Evolutionary conservation across 306 rosid species (phyloP).

Genomic region (Cicer chorassanicum): DNA sequence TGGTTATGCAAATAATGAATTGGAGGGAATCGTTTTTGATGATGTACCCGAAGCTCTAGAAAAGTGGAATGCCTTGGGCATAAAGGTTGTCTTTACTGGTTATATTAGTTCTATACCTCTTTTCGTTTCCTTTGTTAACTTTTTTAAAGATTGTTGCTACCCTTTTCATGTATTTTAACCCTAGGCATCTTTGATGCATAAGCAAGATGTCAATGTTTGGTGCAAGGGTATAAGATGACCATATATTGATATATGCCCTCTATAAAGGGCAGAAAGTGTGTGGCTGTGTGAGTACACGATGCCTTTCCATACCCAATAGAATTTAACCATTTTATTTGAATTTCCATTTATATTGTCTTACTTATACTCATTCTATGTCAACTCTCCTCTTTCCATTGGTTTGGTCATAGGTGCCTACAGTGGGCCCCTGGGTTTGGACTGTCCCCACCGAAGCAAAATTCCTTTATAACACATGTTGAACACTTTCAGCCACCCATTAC

Average conservation of each 20-base stretch:
- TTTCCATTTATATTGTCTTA: constrained; percentile 31
- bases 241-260: constrained; percentile 34
- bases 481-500: constrained; percentile 38
- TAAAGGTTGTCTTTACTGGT: constrained; percentile 64
- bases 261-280: background rate
- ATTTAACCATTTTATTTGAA: constrained; percentile 30
- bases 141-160: constrained; percentile 7
- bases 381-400: constrained; percentile 38
- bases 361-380: constrained; percentile 18
- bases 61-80: constrained; percentile 80
- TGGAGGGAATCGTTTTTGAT: constrained; percentile 82
- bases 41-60: constrained; percentile 91
- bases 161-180: constrained; percentile 32
- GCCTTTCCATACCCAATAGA: constrained; percentile 38
- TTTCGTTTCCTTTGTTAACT: constrained; percentile 30
- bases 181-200: constrained; percentile 35
- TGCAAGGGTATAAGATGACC: constrained; percentile 28
- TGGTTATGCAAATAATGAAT: constrained; percentile 81
- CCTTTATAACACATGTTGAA: constrained; percentile 37
- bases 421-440: constrained; percentile 33
- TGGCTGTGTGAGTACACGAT: constrained; percentile 30
- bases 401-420: constrained; percentile 32
- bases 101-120: constrained; percentile 17
- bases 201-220: constrained; percentile 37
- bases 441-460: constrained; percentile 42